Conservation (phyloP, 306 rosid genomes). For the Spatholobus suberectus region DNA sequence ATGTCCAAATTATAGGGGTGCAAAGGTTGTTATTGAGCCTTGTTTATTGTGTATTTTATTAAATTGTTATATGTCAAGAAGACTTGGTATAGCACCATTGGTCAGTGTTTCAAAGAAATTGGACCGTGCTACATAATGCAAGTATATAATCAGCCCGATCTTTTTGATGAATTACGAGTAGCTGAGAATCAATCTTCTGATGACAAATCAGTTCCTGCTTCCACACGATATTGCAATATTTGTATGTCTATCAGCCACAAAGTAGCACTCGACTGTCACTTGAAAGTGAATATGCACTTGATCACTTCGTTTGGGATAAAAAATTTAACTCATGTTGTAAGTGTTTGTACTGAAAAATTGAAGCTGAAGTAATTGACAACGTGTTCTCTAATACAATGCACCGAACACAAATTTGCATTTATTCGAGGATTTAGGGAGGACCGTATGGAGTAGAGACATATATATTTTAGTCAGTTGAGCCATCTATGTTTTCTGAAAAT, state of each 20-base stretch:
- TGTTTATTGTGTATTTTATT: slow-evolving; percentile 44
- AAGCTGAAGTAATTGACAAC: not conserved
- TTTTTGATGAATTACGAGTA: slow-evolving; percentile 10
- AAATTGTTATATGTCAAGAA: slow-evolving; percentile 23
- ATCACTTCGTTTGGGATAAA: slow-evolving; percentile 5
- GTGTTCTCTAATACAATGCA: not conserved
- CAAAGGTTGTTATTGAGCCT: slow-evolving; percentile 42
- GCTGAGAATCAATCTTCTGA: not conserved
- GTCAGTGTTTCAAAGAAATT: slow-evolving; percentile 41
- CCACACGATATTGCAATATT: not conserved
- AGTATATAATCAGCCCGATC: slow-evolving; percentile 43
- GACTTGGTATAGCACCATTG: slow-evolving; percentile 34
- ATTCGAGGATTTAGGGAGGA: not conserved
- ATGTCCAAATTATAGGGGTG: slow-evolving; percentile 37
- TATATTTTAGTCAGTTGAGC: slow-evolving; percentile 35
- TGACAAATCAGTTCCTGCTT: not conserved
- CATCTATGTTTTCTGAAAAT: slow-evolving; percentile 60
- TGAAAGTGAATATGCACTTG: not conserved
- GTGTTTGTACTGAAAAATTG: not conserved
- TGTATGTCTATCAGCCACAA: not conserved
- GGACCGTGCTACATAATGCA: slow-evolving; percentile 40
- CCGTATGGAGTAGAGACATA: not conserved
- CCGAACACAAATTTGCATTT: not conserved
- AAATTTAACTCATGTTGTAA: not conserved
- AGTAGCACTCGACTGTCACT: not conserved